Evolutionary conservation across 2,329 filamentous ascomycete genomes (phyloP), one percentile per base, ranked within the genome.

Genomic region (Elsinoe perseae): DNA sequence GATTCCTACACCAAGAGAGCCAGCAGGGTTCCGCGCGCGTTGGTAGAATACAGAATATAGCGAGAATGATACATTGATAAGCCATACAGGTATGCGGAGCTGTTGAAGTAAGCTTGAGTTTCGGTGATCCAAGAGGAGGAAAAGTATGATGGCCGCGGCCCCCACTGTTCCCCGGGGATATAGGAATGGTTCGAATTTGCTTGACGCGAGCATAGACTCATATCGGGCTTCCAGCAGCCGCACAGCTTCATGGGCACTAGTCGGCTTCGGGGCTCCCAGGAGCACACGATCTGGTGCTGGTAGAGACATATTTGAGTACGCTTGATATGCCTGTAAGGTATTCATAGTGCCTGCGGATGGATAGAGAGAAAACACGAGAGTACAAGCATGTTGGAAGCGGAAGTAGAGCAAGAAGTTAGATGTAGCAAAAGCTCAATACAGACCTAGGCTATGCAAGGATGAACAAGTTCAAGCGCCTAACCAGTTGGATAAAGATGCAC

Each of bases 1-100:
- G 16, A 84, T 61, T 0, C 82, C 82, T 14, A 81, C 68, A 12
- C 77, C 77, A 59, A 82, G 79, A 0, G 78, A 76, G 60, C 77
- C 72, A 1, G 74, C 78, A 20, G 80, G 70, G 23, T 73, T 71
- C 6, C 76, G 68, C n/a, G 74, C 75, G 59, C 77, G 73, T 42
- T 73, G 75, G 42, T 71, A 71, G 9, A 62, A 58, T 16, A 79
- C 71, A 10, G 68, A 68, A 61, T 75, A 77, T 12, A 68, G 59
- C n/a, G 73, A 72, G 52, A 76, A 69, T 3, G 64, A 69, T 8
- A 74, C 61, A 36, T 77, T 69, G 43, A 73, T 64, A 0, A 67
- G 70, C 62, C 77, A 80, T 1, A 75, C 66, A 1, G 75, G 60
- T 46, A 72, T 75, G 6, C 78, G 74, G 18, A 72, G 64, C 54